Evolutionary conservation across 192 early-diverging fungal species (phyloP), one percentile per base, ranked within the genome.

Genomic region (Backusella australiensis): DNA sequence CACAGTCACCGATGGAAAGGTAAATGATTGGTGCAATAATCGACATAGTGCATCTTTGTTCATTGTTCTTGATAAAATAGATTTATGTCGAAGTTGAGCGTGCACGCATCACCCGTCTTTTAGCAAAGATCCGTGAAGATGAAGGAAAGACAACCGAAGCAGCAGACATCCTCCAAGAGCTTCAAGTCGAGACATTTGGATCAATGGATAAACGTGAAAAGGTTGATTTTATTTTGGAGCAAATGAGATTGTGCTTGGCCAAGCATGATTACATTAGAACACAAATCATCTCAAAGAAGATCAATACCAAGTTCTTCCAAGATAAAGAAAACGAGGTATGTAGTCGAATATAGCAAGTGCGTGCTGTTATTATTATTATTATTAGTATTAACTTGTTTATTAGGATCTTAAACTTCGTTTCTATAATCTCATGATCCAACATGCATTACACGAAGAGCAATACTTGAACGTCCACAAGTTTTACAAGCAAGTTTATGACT

Each of bases 21-120:
- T 94, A 87, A 39, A 32, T 44, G 0, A 49, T 5, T 14, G 70
- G 32, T n/a, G 39, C 2, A 49, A 3, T 52, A 39, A 32, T 32
- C 32, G 38, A 39, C 11, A 3, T 12, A 11, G 1, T 36, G 32
- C 32, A 32, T 32, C 32, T 19, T 34, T n/a, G 7, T 39, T 38
- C 17, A 15, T 44, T 63, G 14, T 65, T 23, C 14, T 52, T 21
- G 34, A 49, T 12, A 39, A 38, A 5, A 29, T 65, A 96, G 93
- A 98, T 99, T 65, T 97, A 96, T 83, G 95, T 99, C n/a, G 98
- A 99, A 85, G 96, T 98, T 3, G 96, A 98, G 81, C 91, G 97
- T 19, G 98, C 98, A 9, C 91, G 98, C 8, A 84, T 99, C 78
- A 98, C 98, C 11, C 88, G 94, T 29, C 94, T 93, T 74, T 86